These are phyloP conservation scores for Cercospora zeae-maydis DNA, from an alignment of 2,329 filamentous ascomycete genomes.

Conservation along the genomic window DNA sequence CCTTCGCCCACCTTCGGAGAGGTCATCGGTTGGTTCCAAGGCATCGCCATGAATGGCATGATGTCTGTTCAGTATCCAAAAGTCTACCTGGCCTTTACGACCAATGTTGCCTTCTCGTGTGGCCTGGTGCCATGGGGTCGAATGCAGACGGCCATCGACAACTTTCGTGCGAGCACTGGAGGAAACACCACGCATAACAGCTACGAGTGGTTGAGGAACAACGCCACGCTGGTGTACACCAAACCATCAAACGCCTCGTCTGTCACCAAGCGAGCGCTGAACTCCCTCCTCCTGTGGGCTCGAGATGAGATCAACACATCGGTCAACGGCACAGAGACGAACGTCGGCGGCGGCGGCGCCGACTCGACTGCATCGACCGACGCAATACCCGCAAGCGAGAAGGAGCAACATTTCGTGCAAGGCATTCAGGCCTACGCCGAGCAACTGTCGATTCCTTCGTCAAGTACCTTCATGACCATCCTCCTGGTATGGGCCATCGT, in stretches of 20 bases:
- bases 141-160: constrained; percentile 79
- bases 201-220: constrained; percentile 71
- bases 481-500: constrained; percentile 84
- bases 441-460: constrained; percentile 75
- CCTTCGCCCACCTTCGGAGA: constrained; percentile 82
- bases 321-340: constrained; percentile 41
- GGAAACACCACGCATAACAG: constrained; percentile 82
- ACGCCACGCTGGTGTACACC: constrained; percentile 69
- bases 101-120: constrained; percentile 90
- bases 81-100: constrained; percentile 83
- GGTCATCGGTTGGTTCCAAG: constrained; percentile 85
- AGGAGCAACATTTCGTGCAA: constrained; percentile 57
- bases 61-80: constrained; percentile 82
- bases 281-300: constrained; percentile 26
- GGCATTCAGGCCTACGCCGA: constrained; percentile 83
- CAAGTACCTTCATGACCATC: constrained; percentile 95
- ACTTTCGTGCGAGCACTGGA: constrained; percentile 74
- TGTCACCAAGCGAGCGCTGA: constrained; percentile 37
- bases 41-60: constrained; percentile 95
- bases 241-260: constrained; percentile 48
- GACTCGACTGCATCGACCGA: constrained; percentile 28
- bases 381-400: constrained; percentile 36
- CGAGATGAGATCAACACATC: constrained; percentile 37
- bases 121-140: constrained; percentile 78
- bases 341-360: constrained; percentile 26